A percentile compares a stretch with the other conserved stretches of the same genome.
Evolutionary conservation across 2,329 filamentous ascomycete genomes (phyloP).

Genomic region (Sporothrix schenckii): DNA sequence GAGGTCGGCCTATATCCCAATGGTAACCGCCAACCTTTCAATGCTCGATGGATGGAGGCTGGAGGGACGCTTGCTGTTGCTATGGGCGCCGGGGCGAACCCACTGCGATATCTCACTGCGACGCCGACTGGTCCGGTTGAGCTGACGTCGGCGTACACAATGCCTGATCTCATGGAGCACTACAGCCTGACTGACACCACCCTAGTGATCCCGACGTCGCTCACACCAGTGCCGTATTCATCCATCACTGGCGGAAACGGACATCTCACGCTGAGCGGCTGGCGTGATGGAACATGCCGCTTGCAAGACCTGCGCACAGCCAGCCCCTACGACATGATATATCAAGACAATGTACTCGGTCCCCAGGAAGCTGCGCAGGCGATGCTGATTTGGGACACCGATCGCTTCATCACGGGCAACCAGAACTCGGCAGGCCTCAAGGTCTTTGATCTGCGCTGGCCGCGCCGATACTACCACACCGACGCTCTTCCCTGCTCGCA

Average conservation of each 20-base stretch:
- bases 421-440: slow-evolving; percentile 50
- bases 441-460: slow-evolving; percentile 59
- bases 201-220: slow-evolving; percentile 45
- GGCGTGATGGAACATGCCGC: slow-evolving; percentile 57
- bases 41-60: slow-evolving; percentile 52
- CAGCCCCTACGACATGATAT: slow-evolving; percentile 52
- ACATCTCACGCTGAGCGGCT: slow-evolving; percentile 53
- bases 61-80: slow-evolving; percentile 52
- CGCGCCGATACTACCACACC: slow-evolving; percentile 54
- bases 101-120: slow-evolving; percentile 52
- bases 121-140: slow-evolving; percentile 51
- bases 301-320: slow-evolving; percentile 57
- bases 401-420: slow-evolving; percentile 56
- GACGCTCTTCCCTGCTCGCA: slow-evolving; percentile 51
- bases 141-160: slow-evolving; percentile 40
- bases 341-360: slow-evolving; percentile 57
- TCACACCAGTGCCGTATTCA: slow-evolving; percentile 49
- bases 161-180: slow-evolving; percentile 35
- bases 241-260: slow-evolving; percentile 42
- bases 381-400: slow-evolving; percentile 54
- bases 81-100: slow-evolving; percentile 48
- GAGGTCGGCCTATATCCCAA: slow-evolving; percentile 31
- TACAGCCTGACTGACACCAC: slow-evolving; percentile 39
- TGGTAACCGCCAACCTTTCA: slow-evolving; percentile 37
- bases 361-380: slow-evolving; percentile 51